Evolutionary conservation across 1,139 yeast genomes (phyloP).

Genomic region (Candida sojae): DNA sequence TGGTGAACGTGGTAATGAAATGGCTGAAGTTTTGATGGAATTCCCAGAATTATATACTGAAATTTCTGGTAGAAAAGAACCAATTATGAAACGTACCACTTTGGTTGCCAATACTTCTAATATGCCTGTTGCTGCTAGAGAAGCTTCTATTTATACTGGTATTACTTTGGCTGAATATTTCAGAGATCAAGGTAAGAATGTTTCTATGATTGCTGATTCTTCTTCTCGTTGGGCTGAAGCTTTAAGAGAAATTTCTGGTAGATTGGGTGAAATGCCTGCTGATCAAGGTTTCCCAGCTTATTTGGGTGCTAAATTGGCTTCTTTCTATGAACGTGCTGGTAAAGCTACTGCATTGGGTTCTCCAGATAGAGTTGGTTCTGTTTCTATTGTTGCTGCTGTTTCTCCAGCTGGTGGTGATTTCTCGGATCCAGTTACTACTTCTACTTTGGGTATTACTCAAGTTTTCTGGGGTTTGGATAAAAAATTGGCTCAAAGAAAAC

Average conservation of each 20-base stretch:
- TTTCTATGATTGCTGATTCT: constrained; percentile 99
- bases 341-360: constrained; percentile 94
- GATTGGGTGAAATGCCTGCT: constrained; percentile 99
- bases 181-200: constrained; percentile 99
- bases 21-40: constrained; percentile 99
- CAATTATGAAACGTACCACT: constrained; percentile 99
- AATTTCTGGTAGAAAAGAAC: constrained; percentile 90
- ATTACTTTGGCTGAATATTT: constrained; percentile 97
- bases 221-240: constrained; percentile 99
- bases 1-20: constrained; percentile 97
- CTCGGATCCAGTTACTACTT: constrained; percentile 98
- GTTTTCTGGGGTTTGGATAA: constrained; percentile 99
- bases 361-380: constrained; percentile 95
- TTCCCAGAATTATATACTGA: constrained; percentile 97
- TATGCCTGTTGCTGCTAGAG: constrained; percentile 99
- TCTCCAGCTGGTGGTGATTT: constrained; percentile 99
- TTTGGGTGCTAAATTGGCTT: constrained; percentile 96
- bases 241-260: constrained; percentile 98
- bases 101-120: constrained; percentile 97
- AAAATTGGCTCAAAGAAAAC: constrained; percentile 98
- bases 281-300: constrained; percentile 99
- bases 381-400: constrained; percentile 98
- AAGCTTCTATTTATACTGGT: constrained; percentile 98
- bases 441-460: constrained; percentile 98
- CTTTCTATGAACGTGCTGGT: constrained; percentile 99